Percentiles rank a stretch among this genome's conserved stretches.
Evolutionary conservation across 2,329 filamentous ascomycete genomes (phyloP).

Genomic region (Penicillium hesseltinei): DNA sequence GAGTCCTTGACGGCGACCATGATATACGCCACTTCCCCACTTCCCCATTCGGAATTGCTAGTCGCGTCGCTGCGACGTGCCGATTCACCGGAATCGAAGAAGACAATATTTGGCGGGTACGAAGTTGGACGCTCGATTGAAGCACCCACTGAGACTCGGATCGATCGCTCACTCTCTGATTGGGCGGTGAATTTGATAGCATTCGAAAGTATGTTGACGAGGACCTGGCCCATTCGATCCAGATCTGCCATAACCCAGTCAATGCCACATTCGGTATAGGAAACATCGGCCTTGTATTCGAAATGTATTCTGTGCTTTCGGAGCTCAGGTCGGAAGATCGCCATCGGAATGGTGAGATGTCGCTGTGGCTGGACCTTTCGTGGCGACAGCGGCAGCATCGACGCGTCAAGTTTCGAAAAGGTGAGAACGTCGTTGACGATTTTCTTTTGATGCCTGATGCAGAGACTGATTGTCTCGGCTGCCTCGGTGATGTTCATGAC

Average conservation of each 20-base stretch:
- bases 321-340: constrained; percentile 76
- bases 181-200: constrained; percentile 75
- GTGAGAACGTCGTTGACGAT: constrained; percentile 75
- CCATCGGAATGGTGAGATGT: constrained; percentile 65
- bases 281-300: constrained; percentile 61
- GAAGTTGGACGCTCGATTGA: constrained; percentile 47
- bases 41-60: constrained; percentile 53
- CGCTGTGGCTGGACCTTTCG: constrained; percentile 65
- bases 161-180: constrained; percentile 39
- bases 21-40: constrained; percentile 61
- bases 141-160: constrained; percentile 56
- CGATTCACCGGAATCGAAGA: constrained; percentile 25
- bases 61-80: constrained; percentile 32
- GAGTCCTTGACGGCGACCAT: constrained; percentile 75
- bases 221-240: constrained; percentile 70
- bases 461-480: constrained; percentile 73
- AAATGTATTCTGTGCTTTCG: constrained; percentile 67
- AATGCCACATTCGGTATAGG: constrained; percentile 57
- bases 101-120: constrained; percentile 37
- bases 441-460: constrained; percentile 75
- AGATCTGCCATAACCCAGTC: constrained; percentile 71
- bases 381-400: constrained; percentile 69
- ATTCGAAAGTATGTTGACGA: constrained; percentile 79
- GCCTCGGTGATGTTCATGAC: constrained; percentile 66
- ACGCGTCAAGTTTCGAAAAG: constrained; percentile 72